Base-by-base conservation (phyloP, 1,139 yeast species). In the Arxiozyma telluris region DNA sequence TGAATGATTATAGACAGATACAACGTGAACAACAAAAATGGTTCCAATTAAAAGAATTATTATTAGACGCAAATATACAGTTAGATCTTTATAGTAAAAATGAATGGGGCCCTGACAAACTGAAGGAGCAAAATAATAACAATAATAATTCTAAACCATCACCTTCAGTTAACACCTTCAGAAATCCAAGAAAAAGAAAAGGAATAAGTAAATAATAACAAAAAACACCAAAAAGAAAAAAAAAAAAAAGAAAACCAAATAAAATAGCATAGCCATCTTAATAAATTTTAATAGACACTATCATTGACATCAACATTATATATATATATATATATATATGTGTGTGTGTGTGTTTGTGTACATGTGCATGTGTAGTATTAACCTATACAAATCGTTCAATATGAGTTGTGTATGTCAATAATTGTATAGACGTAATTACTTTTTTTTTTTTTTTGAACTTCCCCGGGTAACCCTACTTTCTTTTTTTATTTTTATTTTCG, bases 31-130 rank as follows among this genome's bases (percentile, higher is more conserved):
- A 66, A 52, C 63, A 64, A 50, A 65, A 63, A 52, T 67, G 71
- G 71, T 67, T 65, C 47, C 49, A 62, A 17, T 53, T 64, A 30
- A 66, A 66, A 53, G 71, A 68, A 53, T 46, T 66, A 22, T 18
- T 68, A 49, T 57, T 68, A 12, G 70, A 67, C 49, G 70, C 71
- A 8, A 66, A 66, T 52, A 58, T 63, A 9, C 68, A 67, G 51
- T 57, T 67, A 45, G 71, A 68, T 57, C 56, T 67, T 22, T 66
- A 58, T 55, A 64, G 68, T 50, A 55, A 57, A 45, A 54, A 54
- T 27, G 57, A 52, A 22, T 39, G 49, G 41, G 30, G 27, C 11
- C 34, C 34, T 4, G 38, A 41, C 39, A 20, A 38, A 48, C 12
- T n/a, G 27, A 9, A 20, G 3, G n/a, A 23, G 12, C 30, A 41